These are phyloP conservation scores for Fonsecaea pedrosoi DNA, from an alignment of 2,329 filamentous ascomycete genomes.

Conservation along the genomic window DNA sequence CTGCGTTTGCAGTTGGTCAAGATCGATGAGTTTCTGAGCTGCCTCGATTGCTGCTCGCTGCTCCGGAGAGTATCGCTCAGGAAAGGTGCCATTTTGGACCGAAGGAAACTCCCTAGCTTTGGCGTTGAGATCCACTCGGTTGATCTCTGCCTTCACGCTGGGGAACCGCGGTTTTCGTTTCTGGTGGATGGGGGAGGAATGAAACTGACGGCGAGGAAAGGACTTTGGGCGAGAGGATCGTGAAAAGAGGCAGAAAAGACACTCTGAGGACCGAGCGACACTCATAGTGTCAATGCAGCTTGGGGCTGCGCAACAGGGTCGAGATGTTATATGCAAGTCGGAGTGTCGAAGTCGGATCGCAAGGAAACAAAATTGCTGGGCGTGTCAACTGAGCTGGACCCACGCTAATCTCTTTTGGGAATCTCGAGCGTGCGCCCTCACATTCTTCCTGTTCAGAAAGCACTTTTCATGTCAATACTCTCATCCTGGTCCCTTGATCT, in stretches of 20 bases:
- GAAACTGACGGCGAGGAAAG: conserved; percentile 57
- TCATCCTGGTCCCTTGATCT: background rate
- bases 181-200: conserved; percentile 49
- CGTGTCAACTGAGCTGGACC: conserved; percentile 3
- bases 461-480: background rate
- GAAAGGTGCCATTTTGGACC: conserved; percentile 20
- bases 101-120: conserved; percentile 26
- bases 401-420: conserved; percentile 19
- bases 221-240: conserved; percentile 49
- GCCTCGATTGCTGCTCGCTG: conserved; percentile 83
- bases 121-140: conserved; percentile 39
- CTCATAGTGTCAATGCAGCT: conserved; percentile 51
- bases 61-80: conserved; percentile 72
- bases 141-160: conserved; percentile 47
- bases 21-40: conserved; percentile 76
- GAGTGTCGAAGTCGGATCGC: conserved; percentile 7
- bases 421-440: conserved; percentile 13
- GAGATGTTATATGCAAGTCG: background rate
- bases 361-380: conserved; percentile 1
- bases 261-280: conserved; percentile 56
- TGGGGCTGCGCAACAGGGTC: conserved; percentile 17
- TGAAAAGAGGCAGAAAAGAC: conserved; percentile 58
- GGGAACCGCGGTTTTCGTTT: conserved; percentile 50
- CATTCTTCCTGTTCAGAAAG: conserved; percentile 14
- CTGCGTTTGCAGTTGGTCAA: conserved; percentile 69